Evolutionary conservation across 2,329 filamentous ascomycete genomes (phyloP), one percentile per base, ranked within the genome.

Genomic region (Didymella pomorum): DNA sequence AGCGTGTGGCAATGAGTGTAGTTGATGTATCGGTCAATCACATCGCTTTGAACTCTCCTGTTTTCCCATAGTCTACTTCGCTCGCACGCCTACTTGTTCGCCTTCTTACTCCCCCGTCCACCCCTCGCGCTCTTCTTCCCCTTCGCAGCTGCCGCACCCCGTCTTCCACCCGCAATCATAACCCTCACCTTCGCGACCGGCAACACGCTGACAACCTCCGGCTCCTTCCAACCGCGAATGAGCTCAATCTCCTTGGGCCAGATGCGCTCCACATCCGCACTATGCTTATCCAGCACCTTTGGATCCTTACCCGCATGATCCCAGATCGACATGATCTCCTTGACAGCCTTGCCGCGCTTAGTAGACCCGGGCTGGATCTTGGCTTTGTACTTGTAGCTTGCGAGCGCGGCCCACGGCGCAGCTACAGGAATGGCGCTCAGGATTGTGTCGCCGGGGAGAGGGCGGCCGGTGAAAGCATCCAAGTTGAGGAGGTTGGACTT

Each of bases 311-410:
- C 85, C 48, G 87, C 92, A 20, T 82, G 77, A 64, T 89, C 84
- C 93, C 94, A 97, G 59, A 86, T 85, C 47, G 89, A 87, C n/a
- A 98, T 78, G 29, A 98, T 89, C 77, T 98, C 94, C 74, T 91
- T 92, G 46, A 97, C 87, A 0, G 93, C 93, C 75, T 97, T 98
- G 10, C 95, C 94, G 80, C 97, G 97, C 83, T 98, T 99, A 63
- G 89, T 84, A 0, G 87, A 79, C 0, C 95, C 95, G 0, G 95
- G 95, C 78, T 98, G 95, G 68, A 99, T 78, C 81, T 99, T 99
- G 52, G 89, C 91, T 78, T 96, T 96, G 82, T 97, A 98, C 79
- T 97, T 97, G 79, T 90, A 91, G 55, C 85, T 86, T 78, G 82
- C 79, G 53, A 89, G 75, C 0, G 86, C 83, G n/a, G 81, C 79